Evolutionary conservation across 371 early-diverging fungal species (phyloP), one percentile per base, ranked within the genome.

Genomic region (Mortierella sp.): DNA sequence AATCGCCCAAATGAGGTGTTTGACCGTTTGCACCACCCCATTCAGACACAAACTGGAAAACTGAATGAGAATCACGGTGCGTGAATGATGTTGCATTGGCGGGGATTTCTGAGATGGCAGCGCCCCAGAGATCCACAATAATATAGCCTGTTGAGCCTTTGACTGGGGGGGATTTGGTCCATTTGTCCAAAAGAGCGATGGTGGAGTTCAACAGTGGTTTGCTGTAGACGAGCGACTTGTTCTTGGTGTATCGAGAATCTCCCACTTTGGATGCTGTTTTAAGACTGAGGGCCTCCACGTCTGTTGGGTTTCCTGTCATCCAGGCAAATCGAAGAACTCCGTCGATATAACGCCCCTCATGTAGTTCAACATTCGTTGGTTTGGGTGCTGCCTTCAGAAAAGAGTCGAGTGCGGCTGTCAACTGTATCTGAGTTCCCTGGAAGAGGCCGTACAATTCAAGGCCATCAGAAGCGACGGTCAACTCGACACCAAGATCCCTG

Each of bases 111-210:
- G 56, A 24, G 40, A 72, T 52, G 8, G 68, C 69, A 2, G 66
- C 79, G 2, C 73, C 72, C 79, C 79, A 79, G 22, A 79, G 39
- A 24, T 79, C 79, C 21, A 79, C 48, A 44, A 79, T 79, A 27
- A 79, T 54, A 24, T 79, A 79, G 45, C 52, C 59, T 47, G 65
- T 63, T 3, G 47, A 50, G 0, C 73, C 79, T 17, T 37, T 43
- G 22, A 13, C 12, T 22, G 69, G 62, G 0, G 40, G 57, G 10
- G 31, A 57, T 0, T 54, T 22, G 12, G 45, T 58, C 64, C 66
- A 79, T 29, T 72, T 79, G 28, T 50, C 43, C 17, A 79, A 37
- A 16, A 69, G 60, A 0, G 46, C 69, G 29, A 63, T 68, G 37
- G 68, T 68, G 27, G 68, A 54, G 53, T 63, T 34, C 44, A 49